Conservation (phyloP, 257 asterid species). For the Knoxia roxburghii region DNA sequence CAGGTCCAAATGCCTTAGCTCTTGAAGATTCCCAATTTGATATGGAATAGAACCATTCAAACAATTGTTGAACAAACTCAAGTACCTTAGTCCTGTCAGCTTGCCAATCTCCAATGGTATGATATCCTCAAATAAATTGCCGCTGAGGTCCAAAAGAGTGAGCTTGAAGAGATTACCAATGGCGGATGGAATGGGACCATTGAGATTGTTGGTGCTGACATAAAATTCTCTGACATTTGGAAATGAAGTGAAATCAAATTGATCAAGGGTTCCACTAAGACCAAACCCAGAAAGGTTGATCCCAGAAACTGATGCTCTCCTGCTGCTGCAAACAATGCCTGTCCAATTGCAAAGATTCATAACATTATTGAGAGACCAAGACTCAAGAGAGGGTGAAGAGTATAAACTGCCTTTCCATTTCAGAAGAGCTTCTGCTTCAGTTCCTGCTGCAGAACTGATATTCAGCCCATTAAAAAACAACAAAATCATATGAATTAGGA, state of each 20-base stretch:
- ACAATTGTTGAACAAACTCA: conserved; percentile 47
- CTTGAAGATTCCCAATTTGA: conserved; percentile 54
- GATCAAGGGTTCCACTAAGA: conserved; percentile 38
- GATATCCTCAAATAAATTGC: no score
- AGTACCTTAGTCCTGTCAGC: conserved; percentile 36
- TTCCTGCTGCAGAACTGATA: conserved; percentile 42
- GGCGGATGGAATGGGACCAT: no score
- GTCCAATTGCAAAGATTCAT: conserved; percentile 45
- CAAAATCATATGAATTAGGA: no score
- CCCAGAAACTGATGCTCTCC: conserved; percentile 31
- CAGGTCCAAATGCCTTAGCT: conserved; percentile 48
- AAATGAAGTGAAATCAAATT: conserved; percentile 38
- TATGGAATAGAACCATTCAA: conserved; percentile 45
- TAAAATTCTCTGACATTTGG: no score
- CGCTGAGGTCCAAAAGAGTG: no score
- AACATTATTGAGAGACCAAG: conserved; percentile 53
- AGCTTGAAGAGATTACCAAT: no score
- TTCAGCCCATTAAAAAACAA: no score
- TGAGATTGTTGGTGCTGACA: no score
- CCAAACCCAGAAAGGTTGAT: conserved; percentile 32
- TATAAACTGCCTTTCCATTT: conserved; percentile 49
- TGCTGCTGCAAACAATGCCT: no score
- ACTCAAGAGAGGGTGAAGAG: conserved; percentile 29
- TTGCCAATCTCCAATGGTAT: no score
- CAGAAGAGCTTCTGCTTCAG: no score